phyloP scores from a whole-genome alignment of 345 rosid genomes.

The Camelina sativa region DNA sequence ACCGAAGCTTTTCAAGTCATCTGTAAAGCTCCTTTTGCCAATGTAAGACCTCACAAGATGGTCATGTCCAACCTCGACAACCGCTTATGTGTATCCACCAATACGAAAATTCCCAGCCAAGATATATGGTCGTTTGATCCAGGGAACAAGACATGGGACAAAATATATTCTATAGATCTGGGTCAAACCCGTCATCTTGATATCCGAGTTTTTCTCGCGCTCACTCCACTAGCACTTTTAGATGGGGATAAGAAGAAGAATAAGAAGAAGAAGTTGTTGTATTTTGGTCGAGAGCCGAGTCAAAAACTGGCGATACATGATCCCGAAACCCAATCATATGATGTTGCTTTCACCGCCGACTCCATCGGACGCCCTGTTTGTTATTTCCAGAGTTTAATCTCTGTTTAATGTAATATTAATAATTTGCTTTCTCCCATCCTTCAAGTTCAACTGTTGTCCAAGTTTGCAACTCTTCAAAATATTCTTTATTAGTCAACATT shows the following conservation, averaged over 20 bases:
- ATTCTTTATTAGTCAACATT: no score
- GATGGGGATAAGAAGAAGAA: neutral
- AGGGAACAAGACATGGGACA: neutral
- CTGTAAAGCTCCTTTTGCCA: neutral
- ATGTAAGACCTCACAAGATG: neutral
- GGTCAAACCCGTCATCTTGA: neutral
- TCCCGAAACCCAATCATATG: neutral
- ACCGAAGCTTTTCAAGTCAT: neutral
- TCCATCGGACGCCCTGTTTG: neutral
- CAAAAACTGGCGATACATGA: neutral
- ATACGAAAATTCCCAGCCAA: neutral
- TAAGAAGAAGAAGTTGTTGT: neutral
- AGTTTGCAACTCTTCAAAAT: no score
- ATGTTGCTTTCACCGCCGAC: neutral
- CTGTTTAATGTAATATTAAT: neutral
- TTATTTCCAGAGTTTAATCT: slow-evolving; percentile 8
- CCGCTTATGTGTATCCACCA: neutral
- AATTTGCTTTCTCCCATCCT: no score
- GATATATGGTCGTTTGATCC: slow-evolving; percentile 1
- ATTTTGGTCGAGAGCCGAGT: neutral
- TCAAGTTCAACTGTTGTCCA: no score
- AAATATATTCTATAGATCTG: neutral
- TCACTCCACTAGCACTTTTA: neutral
- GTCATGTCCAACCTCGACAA: neutral
- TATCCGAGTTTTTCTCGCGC: neutral